Evolutionary conservation across 257 asterid species (phyloP), one percentile per base, ranked within the genome.

Genomic region (Penstemon eatonii): DNA sequence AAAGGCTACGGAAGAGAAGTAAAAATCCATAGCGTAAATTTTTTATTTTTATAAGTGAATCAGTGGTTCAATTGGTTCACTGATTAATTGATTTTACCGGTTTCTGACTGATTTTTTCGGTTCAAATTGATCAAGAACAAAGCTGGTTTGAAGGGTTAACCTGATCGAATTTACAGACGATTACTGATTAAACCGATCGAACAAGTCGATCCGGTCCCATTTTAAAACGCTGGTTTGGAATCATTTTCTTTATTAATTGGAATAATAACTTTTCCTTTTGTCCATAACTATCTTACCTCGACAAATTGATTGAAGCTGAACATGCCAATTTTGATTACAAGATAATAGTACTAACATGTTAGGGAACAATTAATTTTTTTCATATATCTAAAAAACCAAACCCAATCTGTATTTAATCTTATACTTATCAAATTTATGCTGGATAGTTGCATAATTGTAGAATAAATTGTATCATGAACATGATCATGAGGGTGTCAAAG

Each of bases 401-500:
- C 15, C 37, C 46, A n/a, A 53, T 49, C 54, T 55, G 71, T 45
- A 43, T 43, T 25, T 25, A 25, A 25, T 25, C 33, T 25, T 25
- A 25, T 1, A 25, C 56, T 45, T 12, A 39, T n/a, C 52, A 66
- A 52, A 51, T 33, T 40, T 33, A 56, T 72, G 41, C 45, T 70
- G 25, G 37, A 42, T 54, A 42, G 51, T 2, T 65, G 69, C 37
- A 72, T 68, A 57, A 62, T 64, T 63, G 71, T 51, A 43, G 50
- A 65, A 65, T 43, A n/a, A 50, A 60, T 52, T 75, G 11, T 43
- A 10, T 42, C 55, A 37, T 54, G 62, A 67, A 67, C 59, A 67
- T 53, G 67, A 58, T 67, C 18, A 56, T 11, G 3, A 57, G 67
- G 77, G 73, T 66, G 68, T 25, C 47, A 55, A 67, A 56, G 90